Evolutionary conservation across 768 basidiomycete species (phyloP), one percentile per base, ranked within the genome.

Genomic region (Mycena metata): DNA sequence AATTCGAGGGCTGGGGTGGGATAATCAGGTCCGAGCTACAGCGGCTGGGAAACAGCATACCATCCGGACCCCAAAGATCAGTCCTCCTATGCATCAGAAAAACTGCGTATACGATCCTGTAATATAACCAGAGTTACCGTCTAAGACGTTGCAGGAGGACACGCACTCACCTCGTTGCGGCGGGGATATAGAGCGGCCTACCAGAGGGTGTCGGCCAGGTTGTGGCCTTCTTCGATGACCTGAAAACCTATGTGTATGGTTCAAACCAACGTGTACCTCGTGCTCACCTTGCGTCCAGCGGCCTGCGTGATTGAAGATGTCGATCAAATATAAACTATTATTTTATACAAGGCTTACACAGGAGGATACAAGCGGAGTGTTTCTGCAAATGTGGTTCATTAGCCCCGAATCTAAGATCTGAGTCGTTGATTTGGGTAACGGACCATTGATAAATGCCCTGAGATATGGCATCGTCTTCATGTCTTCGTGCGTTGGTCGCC

Each of bases 61-160:
- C 64, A 24, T 50, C 42, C 2, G 89, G 88, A 0, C 90, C 90
- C 90, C 90, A 91, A 2, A 89, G 81, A 70, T 90, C 88, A 47
- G 78, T 83, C 30, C 89, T 81, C 7, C 90, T 83, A 42, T 92
- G 91, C 88, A 90, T 89, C 46, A 85, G 76, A 68, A 84, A 80
- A 4, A 89, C 82, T 15, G 26, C 21, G 35, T 42, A 59, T 5
- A 35, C 15, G 16, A 54, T 41, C 15, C 86, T 84, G 70, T 88
- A 90, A 0, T 84, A 71, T 88, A 90, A 0, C 30, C 3, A 30
- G 30, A 15, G 13, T 8, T 49, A 15, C 21, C 13, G 13, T 10
- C 9, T 23, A 49, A n/a, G 4, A 23, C 2, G 33, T n/a, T 13
- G 0, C 49, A 23, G 39, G 19, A 42, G 59, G 21, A 51, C 10